Evolutionary conservation across 768 basidiomycete genomes (phyloP), one percentile per base, ranked within the genome.

Genomic region (Paxillus ammoniavirescens): DNA sequence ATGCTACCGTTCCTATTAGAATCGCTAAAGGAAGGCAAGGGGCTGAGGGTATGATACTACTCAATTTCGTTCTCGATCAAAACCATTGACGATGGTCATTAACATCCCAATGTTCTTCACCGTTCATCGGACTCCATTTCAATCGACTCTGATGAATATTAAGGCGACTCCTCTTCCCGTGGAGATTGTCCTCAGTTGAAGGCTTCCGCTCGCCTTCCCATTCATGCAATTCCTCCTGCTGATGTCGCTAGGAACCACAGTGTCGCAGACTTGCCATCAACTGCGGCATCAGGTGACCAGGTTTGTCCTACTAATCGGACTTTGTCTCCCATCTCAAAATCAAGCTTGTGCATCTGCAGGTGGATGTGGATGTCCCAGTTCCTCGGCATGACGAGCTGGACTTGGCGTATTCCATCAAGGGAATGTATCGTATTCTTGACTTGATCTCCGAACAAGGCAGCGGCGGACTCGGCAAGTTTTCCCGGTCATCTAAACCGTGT

Each of bases 371-470:
- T 9, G 5, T 3, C 13, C 42, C 31, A 1, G 45, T 41, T 18
- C 50, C 33, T 1, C 54, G 55, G 28, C 49, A 57, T 3, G 57
- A 65, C 35, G 56, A 43, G 36, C 31, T 45, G 14, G 70, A 72
- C 30, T 43, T 70, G 47, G 56, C 54, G 10, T 48, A 47, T 50
- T 71, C 60, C 4, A 67, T 83, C 58, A 65, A 68, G 45, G 78
- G 76, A 15, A 69, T 82, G 70, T 81, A 77, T 64, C 74, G 79
- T 6, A 71, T 84, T 33, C 68, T 83, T 5, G 82, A 83, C 47
- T 67, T 84, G 12, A 77, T 82, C 55, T 74, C 65, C 12, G 83
- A 84, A 53, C 68, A 73, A 43, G 76, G 76, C 1, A 80, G 73
- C 36, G 75, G 78, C 4, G 80, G 82, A 1, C 70, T 82, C 6